Base-by-base conservation (phyloP, 1,284 basidiomycete species). In the Fomitiporia mediterranea region DNA sequence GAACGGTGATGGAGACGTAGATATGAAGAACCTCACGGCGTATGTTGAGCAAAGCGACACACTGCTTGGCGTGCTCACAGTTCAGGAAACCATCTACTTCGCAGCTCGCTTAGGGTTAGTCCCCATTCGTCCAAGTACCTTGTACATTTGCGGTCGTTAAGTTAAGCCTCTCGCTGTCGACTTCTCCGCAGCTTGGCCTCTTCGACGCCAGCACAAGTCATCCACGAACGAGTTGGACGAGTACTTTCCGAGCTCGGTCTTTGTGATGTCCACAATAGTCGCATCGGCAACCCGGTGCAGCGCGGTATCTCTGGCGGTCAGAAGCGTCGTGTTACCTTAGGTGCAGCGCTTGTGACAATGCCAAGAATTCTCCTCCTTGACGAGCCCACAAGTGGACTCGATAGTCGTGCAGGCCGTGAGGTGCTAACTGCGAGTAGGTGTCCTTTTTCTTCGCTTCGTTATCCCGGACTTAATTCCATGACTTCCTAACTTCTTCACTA, bases 231-330 rank as follows among this genome's bases (percentile, higher is more conserved):
- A 3, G 83, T 85, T 1, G 70, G 73, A n/a, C 70, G 75, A 1
- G 80, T 84, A 1, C 70, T 86, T n/a, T 63, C 63, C 2, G 77
- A 81, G 43, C 71, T 88, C 2, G 83, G 83, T 0, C 69, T 87
- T 1, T 65, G 74, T 21, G 74, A 81, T n/a, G 76, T 83, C 47
- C 75, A 77, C 0, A 65, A 83, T 57, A 80, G 80, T 44, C 67
- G 73, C 7, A 81, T 87, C 39, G 84, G 85, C 1, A 78, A 74
- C 0, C 75, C 77, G 1, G 77, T 84, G 39, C 74, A 74, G 40
- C 67, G 83, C 30, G 84, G 84, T 1, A 81, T 87, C 34, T 82
- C 79, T 9, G 84, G 84, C 3, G 83, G 84, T 15, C 83, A 87
- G 66, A 82, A 81, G 65, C 74, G 82, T 9, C 72, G 85, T 5